Evolutionary conservation across 441 rosid species (phyloP), one percentile per base, ranked within the genome.

Genomic region (Croton setiger): DNA sequence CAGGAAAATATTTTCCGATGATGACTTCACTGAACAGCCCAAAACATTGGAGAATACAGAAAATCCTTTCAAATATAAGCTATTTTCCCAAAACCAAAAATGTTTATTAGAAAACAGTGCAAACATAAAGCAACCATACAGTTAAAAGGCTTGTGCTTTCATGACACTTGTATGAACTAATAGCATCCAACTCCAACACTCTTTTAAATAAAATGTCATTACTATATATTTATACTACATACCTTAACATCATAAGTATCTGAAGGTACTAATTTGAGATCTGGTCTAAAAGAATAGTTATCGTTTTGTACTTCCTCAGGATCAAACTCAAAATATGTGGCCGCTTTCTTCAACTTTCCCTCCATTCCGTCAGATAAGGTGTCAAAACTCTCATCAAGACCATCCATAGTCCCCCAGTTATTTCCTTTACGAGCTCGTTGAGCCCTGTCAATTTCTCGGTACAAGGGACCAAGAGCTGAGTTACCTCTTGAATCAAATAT

Each of bases 281-380:
- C 89, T 0, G 92, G 87, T 67, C 96, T 79, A 67, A 79, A 85
- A 11, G 81, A 31, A 78, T 84, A 85, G 74, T 53, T 78, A 0
- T 82, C 82, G 21, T 70, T 49, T 0, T 18, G 52, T n/a, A 73
- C 49, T 62, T 84, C 90, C 4, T 79, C 84, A 0, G 33, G 47
- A 68, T 92, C 91, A 13, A 62, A 52, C 55, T 84, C 82, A 63
- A 81, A 82, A 72, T 76, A 62, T 10, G 37, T 15, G 33, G 93
- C 89, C 8, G 84, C 82, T 65, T 82, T 64, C 82, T 78, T 73
- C 74, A 93, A 73, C 72, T 79, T 79, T 3, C 70, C 84, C 77
- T 85, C 88, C 77, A 90, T 75, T 14, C 91, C 90, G 79, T 93
- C 91, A 0, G 82, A 78, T 21, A 84, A 67, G 2, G 86, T 73